Conservation (phyloP, 306 rosid genomes). For the Malus orientalis region DNA sequence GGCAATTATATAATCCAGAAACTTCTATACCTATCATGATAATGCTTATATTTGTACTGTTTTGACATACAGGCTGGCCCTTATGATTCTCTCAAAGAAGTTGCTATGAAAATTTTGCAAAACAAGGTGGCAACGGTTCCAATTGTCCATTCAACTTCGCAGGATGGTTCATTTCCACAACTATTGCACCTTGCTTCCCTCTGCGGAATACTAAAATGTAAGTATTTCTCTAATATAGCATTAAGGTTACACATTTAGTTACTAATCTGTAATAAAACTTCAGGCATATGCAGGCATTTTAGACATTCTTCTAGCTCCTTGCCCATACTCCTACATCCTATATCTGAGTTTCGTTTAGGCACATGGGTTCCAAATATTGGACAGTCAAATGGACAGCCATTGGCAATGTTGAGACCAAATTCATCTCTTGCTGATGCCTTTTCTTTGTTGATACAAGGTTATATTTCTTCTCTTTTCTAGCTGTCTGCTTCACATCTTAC, state of each 20-base stretch:
- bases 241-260: slow-evolving; percentile 17
- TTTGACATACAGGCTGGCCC: slow-evolving; percentile 60
- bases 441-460: slow-evolving; percentile 70
- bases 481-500: not conserved
- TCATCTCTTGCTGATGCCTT: slow-evolving; percentile 64
- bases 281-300: slow-evolving; percentile 83
- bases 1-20: not conserved
- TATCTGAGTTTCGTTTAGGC: slow-evolving; percentile 68
- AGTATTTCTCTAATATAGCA: slow-evolving; percentile 19
- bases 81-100: slow-evolving; percentile 58
- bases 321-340: slow-evolving; percentile 73
- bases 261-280: slow-evolving; percentile 36
- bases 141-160: slow-evolving; percentile 42
- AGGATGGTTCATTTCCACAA: slow-evolving; percentile 57
- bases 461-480: slow-evolving; percentile 16
- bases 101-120: slow-evolving; percentile 67
- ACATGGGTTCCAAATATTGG: slow-evolving; percentile 84
- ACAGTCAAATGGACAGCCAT: slow-evolving; percentile 51
- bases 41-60: slow-evolving; percentile 2
- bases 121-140: slow-evolving; percentile 68
- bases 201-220: slow-evolving; percentile 67
- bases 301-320: slow-evolving; percentile 58
- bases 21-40: not conserved
- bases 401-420: slow-evolving; percentile 64
- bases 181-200: slow-evolving; percentile 69